phyloP scores from a whole-genome alignment of 805 yeast species.

The Lipomyces spencermartinsiae region DNA sequence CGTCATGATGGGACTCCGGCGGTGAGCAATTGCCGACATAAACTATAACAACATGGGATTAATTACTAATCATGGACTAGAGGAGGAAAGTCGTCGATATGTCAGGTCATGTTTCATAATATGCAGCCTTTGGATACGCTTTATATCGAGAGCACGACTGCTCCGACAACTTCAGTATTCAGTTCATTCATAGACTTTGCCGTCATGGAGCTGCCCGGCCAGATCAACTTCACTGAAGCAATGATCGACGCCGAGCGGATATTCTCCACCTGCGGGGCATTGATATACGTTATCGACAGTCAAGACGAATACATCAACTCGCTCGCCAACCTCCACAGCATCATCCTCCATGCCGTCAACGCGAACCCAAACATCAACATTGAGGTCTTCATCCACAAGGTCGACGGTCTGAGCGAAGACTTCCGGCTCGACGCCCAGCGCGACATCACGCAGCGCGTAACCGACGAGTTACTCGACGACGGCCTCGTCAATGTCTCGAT shows the following conservation, averaged over 20 bases:
- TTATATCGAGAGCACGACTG: conserved; percentile 79
- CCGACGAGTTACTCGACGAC: conserved; percentile 86
- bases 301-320: conserved; percentile 91
- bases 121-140: conserved; percentile 95
- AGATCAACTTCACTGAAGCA: conserved; percentile 85
- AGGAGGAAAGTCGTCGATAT: conserved; percentile 88
- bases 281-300: conserved; percentile 92
- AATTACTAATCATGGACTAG: conserved; percentile 38
- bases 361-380: conserved; percentile 85
- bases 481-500: conserved; percentile 92
- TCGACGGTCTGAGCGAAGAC: conserved; percentile 94
- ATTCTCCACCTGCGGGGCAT: conserved; percentile 83
- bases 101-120: conserved; percentile 93
- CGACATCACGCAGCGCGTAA: conserved; percentile 94
- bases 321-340: conserved; percentile 82
- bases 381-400: conserved; percentile 93
- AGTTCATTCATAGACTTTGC: conserved; percentile 79
- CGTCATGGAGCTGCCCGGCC: conserved; percentile 95
- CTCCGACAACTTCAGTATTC: conserved; percentile 16
- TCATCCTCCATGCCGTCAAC: conserved; percentile 83
- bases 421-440: conserved; percentile 92
- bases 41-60: too few species aligned
- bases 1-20: conserved; percentile 35
- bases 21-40: conserved; percentile 14
- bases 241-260: conserved; percentile 77